Evolutionary conservation across 768 basidiomycete genomes (phyloP).

Genomic region (Mycena pura): DNA sequence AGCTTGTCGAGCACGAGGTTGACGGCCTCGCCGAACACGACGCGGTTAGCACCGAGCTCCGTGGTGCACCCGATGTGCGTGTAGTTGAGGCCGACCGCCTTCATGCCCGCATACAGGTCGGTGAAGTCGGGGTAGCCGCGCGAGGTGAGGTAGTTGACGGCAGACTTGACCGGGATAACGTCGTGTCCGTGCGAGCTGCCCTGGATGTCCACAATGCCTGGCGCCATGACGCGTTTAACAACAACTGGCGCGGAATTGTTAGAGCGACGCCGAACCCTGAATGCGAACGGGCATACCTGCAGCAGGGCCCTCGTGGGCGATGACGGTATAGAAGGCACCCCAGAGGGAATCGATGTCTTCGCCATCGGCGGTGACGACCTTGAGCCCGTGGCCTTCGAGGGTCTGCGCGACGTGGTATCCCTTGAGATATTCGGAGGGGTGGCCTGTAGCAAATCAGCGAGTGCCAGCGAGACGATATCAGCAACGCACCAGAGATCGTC

Average conservation of each 20-base stretch:
- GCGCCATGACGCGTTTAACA: conserved; percentile 72
- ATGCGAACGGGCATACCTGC: conserved; percentile 56
- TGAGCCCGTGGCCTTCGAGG: conserved; percentile 81
- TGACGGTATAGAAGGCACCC: conserved; percentile 61
- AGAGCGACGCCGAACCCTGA: neutral
- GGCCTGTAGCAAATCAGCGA: conserved; percentile 43
- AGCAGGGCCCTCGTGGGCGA: conserved; percentile 75
- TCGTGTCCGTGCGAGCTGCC: conserved; percentile 85
- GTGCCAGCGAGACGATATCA: neutral
- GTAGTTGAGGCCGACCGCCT: conserved; percentile 61
- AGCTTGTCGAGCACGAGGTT: conserved; percentile 77
- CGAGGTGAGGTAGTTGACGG: conserved; percentile 72
- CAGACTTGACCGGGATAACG: conserved; percentile 82
- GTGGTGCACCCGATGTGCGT: conserved; percentile 74
- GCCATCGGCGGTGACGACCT: conserved; percentile 74
- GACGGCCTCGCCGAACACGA: conserved; percentile 86
- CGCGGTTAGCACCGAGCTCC: conserved; percentile 81
- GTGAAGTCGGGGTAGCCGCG: conserved; percentile 65
- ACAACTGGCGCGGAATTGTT: conserved; percentile 53
- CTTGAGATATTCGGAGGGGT: conserved; percentile 85
- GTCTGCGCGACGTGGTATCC: conserved; percentile 78
- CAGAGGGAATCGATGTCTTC: conserved; percentile 85
- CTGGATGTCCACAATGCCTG: conserved; percentile 76
- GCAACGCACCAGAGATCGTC: conserved; percentile 71
- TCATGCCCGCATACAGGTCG: conserved; percentile 68